A percentile compares a stretch with the other conserved stretches of the same genome.
Evolutionary conservation across 495 filamentous ascomycete species (phyloP).

Genomic region (Tuber borchii): DNA sequence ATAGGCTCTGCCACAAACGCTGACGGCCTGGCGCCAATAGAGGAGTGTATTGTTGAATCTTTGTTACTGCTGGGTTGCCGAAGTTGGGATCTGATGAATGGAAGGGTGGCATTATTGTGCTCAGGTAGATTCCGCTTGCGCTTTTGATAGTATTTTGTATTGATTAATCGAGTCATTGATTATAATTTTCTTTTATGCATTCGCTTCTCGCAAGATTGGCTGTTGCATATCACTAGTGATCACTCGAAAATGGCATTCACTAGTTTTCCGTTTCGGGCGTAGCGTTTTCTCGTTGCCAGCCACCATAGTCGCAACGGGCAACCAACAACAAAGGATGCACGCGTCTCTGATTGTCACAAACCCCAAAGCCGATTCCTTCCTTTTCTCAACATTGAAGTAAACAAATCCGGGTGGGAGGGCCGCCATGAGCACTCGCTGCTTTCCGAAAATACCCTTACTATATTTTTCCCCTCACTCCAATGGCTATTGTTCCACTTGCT

Average conservation of each 20-base stretch:
- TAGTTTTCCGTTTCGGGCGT: not conserved
- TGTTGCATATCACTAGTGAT: not conserved
- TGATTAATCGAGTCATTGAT: not conserved
- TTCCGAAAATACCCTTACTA: not conserved
- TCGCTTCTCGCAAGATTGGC: not conserved
- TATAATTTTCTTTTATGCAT: not conserved
- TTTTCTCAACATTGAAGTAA: not conserved
- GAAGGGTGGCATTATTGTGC: not conserved
- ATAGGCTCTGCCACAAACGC: no score
- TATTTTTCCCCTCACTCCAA: not conserved
- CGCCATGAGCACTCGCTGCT: not conserved
- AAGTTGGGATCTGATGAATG: not conserved
- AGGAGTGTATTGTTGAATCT: no score
- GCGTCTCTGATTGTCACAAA: not conserved
- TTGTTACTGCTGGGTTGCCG: not conserved
- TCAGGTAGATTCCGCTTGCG: not conserved
- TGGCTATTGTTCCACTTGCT: not conserved
- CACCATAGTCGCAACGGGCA: not conserved
- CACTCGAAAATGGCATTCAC: not conserved
- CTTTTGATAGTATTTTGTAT: not conserved
- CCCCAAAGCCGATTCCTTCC: not conserved
- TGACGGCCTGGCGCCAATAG: no score
- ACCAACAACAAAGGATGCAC: not conserved
- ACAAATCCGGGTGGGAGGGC: not conserved
- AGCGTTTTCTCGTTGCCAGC: not conserved